These are phyloP conservation scores for Blastobotrys muscicola DNA, from an alignment of 805 yeast species.

Conservation along the genomic window DNA sequence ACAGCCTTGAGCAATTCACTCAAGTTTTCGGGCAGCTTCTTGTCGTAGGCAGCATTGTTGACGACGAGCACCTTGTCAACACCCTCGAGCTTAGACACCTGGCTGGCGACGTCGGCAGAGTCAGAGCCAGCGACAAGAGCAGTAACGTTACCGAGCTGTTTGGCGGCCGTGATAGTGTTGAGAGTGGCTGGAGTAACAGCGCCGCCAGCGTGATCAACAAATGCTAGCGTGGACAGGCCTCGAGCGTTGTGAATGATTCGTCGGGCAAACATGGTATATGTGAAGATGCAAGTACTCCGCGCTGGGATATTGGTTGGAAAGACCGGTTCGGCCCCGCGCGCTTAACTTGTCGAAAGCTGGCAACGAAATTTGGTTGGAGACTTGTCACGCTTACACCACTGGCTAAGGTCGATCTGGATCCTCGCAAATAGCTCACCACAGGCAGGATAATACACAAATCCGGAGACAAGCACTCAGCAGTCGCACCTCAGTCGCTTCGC, in stretches of 20 bases:
- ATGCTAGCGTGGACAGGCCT: conserved; percentile 49
- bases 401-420: too few species aligned
- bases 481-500: too few species aligned
- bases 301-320: too few species aligned
- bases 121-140: conserved; percentile 65
- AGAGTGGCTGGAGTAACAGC: conserved; percentile 57
- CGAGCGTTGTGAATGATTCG: not conserved
- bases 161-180: conserved; percentile 70
- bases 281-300: too few species aligned
- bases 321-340: too few species aligned
- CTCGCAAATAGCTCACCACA: too few species aligned
- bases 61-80: conserved; percentile 51
- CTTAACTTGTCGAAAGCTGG: too few species aligned
- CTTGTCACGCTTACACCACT: too few species aligned
- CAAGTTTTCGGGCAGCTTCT: conserved; percentile 64
- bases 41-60: conserved; percentile 49
- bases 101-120: conserved; percentile 41
- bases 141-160: conserved; percentile 58
- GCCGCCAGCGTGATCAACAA: conserved; percentile 53
- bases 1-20: conserved; percentile 54
- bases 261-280: too few species aligned
- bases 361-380: too few species aligned
- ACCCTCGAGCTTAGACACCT: conserved; percentile 44
- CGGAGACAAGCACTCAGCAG: too few species aligned
- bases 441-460: too few species aligned